Evolutionary conservation across 495 filamentous ascomycete species (phyloP).

Genomic region (Aspergillus coremiiformis): DNA sequence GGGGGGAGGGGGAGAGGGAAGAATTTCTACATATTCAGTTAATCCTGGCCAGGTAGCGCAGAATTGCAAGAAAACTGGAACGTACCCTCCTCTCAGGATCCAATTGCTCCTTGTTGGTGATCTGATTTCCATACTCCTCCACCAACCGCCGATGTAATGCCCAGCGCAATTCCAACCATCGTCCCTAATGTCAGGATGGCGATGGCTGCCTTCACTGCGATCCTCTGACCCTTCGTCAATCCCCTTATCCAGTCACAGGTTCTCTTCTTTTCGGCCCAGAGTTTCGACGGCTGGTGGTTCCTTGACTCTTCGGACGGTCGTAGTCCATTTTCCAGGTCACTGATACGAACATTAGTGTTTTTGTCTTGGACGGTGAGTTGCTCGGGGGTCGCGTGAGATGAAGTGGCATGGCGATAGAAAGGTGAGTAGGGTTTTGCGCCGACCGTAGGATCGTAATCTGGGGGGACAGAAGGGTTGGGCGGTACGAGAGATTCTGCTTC

Average conservation of each 20-base stretch:
- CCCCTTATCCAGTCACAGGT: slow-evolving; percentile 27
- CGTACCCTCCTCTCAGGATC: slow-evolving; percentile 9
- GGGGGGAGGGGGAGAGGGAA: too few species aligned
- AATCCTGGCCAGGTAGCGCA: too few species aligned
- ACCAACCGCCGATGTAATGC: slow-evolving; percentile 54
- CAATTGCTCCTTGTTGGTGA: slow-evolving; percentile 21
- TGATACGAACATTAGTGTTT: too few species aligned
- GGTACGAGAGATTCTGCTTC: background rate
- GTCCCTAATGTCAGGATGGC: slow-evolving; percentile 50
- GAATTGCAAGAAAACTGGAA: too few species aligned
- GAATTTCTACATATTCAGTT: too few species aligned
- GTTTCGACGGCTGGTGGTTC: slow-evolving; percentile 27
- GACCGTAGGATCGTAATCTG: slow-evolving; percentile 36
- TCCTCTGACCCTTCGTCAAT: slow-evolving; percentile 43
- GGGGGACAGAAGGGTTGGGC: background rate
- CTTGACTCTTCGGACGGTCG: background rate
- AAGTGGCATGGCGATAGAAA: slow-evolving; percentile 51
- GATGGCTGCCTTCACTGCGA: slow-evolving; percentile 46
- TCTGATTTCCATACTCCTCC: slow-evolving; percentile 48
- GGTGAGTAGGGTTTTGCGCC: slow-evolving; percentile 49
- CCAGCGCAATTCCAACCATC: slow-evolving; percentile 55
- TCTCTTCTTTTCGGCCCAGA: slow-evolving; percentile 35
- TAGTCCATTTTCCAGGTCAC: slow-evolving; percentile 23
- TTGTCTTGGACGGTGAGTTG: too few species aligned
- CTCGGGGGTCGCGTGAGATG: slow-evolving; percentile 28